Evolutionary conservation across 495 filamentous ascomycete genomes (phyloP).

Genomic region (Schizothecium vesticola): DNA sequence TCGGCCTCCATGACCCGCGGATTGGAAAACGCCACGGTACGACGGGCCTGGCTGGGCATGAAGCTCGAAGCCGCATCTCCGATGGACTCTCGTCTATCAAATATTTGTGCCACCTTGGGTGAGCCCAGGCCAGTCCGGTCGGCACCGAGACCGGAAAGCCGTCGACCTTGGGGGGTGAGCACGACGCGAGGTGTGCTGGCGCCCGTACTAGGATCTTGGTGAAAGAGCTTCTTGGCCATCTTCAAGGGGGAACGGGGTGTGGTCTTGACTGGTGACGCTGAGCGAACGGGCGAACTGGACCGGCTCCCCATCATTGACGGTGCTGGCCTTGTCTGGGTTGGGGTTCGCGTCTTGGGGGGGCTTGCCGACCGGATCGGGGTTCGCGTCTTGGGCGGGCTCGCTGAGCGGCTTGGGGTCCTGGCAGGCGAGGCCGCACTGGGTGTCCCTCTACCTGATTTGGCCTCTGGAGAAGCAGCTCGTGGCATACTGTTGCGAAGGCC

Average conservation of each 20-base stretch:
- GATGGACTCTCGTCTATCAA: slow-evolving; percentile 68
- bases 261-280: slow-evolving; percentile 17
- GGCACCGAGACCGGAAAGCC: slow-evolving; percentile 68
- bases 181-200: slow-evolving; percentile 58
- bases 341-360: slow-evolving; percentile 6
- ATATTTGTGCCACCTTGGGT: slow-evolving; percentile 64
- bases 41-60: slow-evolving; percentile 40
- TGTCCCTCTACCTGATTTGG: slow-evolving; percentile 4
- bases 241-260: slow-evolving; percentile 25
- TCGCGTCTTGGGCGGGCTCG: neutral
- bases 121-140: slow-evolving; percentile 74
- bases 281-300: slow-evolving; percentile 32
- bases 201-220: slow-evolving; percentile 52
- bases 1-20: slow-evolving; percentile 63
- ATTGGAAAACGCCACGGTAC: slow-evolving; percentile 59
- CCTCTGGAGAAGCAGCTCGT: slow-evolving; percentile 4
- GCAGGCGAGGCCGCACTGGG: neutral
- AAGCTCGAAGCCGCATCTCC: slow-evolving; percentile 61
- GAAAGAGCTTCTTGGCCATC: slow-evolving; percentile 45
- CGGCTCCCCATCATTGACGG: slow-evolving; percentile 27
- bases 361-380: slow-evolving; percentile 14
- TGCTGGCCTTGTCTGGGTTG: slow-evolving; percentile 12
- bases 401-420: neutral
- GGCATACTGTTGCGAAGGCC: slow-evolving; percentile 46
- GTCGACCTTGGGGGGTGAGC: slow-evolving; percentile 55